These are phyloP conservation scores for Scheffersomyces titani DNA, from an alignment of 1,139 yeast species.

Conservation along the genomic window DNA sequence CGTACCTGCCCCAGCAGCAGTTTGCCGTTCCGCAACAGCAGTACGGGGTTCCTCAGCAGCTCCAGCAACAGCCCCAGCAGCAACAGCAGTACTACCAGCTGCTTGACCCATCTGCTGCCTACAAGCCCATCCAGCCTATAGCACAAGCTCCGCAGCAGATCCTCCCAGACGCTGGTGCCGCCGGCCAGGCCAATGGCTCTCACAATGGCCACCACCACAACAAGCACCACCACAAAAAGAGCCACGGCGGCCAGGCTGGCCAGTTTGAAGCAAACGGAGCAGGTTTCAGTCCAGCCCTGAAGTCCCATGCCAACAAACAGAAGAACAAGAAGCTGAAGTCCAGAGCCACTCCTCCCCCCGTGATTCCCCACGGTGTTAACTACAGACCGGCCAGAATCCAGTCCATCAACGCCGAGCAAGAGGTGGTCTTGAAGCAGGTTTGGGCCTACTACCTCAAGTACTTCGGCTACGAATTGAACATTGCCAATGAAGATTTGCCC, in stretches of 20 bases:
- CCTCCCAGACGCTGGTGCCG: background rate
- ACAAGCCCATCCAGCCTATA: background rate
- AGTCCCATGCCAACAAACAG: slow-evolving; percentile 8
- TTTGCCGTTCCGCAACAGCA: background rate
- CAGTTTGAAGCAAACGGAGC: background rate
- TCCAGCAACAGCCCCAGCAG: slow-evolving; percentile 1
- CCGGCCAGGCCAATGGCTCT: background rate
- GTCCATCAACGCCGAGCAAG: slow-evolving; percentile 63
- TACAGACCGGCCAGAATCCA: slow-evolving; percentile 58
- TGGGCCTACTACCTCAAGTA: slow-evolving; percentile 69
- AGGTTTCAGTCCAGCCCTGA: slow-evolving; percentile 4
- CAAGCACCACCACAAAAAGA: background rate
- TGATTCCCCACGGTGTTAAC: slow-evolving; percentile 7
- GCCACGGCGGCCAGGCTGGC: background rate
- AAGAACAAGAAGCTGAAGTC: slow-evolving; percentile 1
- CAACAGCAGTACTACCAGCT: background rate
- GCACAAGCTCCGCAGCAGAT: background rate
- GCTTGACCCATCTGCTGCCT: background rate
- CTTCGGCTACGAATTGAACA: slow-evolving; percentile 57
- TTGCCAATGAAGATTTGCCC: slow-evolving; percentile 35
- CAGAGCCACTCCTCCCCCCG: background rate
- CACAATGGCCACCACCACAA: background rate
- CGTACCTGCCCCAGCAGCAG: background rate
- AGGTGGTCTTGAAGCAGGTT: slow-evolving; percentile 66
- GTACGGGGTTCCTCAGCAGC: background rate